phyloP scores from a whole-genome alignment of 345 rosid genomes.

The Microcos paniculata region DNA sequence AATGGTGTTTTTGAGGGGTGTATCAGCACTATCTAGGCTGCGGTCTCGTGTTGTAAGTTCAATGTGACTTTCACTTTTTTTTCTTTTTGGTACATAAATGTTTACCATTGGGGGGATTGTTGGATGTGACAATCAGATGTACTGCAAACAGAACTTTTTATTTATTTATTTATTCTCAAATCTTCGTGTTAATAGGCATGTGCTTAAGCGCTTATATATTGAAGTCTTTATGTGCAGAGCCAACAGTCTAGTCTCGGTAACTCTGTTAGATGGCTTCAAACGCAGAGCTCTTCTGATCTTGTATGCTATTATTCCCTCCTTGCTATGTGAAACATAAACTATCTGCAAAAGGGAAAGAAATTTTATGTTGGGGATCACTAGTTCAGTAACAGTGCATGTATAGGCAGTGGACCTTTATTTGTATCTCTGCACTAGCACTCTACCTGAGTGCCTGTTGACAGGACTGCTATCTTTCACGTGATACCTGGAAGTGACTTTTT shows the following conservation, averaged over 20 bases:
- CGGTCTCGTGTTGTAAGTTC: constrained; percentile 65
- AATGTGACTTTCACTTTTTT: neutral
- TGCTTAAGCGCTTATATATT: neutral
- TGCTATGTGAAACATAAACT: neutral
- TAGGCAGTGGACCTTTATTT: neutral
- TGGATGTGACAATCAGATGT: no score
- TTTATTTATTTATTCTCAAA: neutral
- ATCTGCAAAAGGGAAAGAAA: no score
- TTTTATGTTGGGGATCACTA: no score
- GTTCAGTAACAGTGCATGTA: no score
- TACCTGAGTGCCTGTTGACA: neutral
- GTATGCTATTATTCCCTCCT: constrained; percentile 35
- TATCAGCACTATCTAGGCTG: constrained; percentile 60
- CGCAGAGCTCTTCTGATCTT: constrained; percentile 66
- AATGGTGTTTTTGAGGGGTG: constrained; percentile 70
- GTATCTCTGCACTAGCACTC: neutral
- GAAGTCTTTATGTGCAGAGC: constrained; percentile 34
- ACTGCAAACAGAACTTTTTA: no score
- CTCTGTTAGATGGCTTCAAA: constrained; percentile 89
- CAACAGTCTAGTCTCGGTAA: constrained; percentile 60
- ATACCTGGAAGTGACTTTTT: neutral
- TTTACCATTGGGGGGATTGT: no score
- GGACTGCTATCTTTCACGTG: neutral
- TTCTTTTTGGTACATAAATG: no score
- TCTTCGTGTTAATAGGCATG: neutral